phyloP scores from a whole-genome alignment of 2,329 filamentous ascomycete genomes.

The Neofusicoccum ribis region DNA sequence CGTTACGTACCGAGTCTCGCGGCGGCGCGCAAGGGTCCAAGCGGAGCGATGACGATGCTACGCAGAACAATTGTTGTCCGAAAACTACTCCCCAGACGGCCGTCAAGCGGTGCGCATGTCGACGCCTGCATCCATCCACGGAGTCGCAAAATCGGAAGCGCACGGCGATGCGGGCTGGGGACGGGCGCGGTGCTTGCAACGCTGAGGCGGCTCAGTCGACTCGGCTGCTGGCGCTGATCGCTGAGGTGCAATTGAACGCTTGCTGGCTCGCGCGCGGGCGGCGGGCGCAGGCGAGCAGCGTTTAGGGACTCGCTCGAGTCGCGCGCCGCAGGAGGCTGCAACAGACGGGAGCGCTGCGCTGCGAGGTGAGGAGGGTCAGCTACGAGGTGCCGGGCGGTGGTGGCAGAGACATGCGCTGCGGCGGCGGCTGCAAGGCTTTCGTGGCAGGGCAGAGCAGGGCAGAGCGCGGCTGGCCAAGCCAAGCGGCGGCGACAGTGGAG shows the following conservation, averaged over 20 bases:
- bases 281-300: background rate
- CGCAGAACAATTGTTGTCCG: slow-evolving; percentile 14
- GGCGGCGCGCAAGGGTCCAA: slow-evolving; percentile 11
- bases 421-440: slow-evolving; percentile 18
- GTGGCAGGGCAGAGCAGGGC: background rate
- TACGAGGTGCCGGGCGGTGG: slow-evolving; percentile 7
- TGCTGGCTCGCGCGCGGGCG: slow-evolving; percentile 17
- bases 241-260: slow-evolving; percentile 16
- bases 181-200: slow-evolving; percentile 12
- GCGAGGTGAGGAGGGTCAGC: slow-evolving; percentile 6
- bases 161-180: slow-evolving; percentile 13
- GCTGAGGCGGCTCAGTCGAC: slow-evolving; percentile 14
- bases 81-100: slow-evolving; percentile 4
- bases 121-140: slow-evolving; percentile 15
- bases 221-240: slow-evolving; percentile 17
- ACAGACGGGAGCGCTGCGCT: background rate
- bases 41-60: slow-evolving; percentile 7
- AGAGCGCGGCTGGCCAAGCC: background rate
- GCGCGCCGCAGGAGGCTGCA: slow-evolving; percentile 10
- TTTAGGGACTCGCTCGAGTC: background rate
- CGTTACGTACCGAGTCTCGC: slow-evolving; percentile 17
- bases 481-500: background rate
- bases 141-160: slow-evolving; percentile 14
- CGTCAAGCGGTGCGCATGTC: slow-evolving; percentile 19
- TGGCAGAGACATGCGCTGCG: slow-evolving; percentile 14